phyloP scores from a whole-genome alignment of 345 rosid genomes.

The Eucalyptus albens region DNA sequence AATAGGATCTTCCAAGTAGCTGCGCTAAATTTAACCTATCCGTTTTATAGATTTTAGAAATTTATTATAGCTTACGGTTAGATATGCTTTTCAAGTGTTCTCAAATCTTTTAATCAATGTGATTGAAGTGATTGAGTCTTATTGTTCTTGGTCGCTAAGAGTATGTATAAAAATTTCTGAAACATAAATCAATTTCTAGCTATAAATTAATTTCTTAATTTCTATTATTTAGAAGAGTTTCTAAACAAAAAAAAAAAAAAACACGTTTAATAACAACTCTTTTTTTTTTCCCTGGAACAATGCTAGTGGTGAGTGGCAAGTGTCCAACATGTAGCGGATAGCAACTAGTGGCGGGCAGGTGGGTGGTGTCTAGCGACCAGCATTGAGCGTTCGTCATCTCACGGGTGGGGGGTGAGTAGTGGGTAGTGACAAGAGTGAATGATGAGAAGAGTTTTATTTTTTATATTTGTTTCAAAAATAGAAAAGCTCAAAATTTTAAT shows the following conservation, averaged over 20 bases:
- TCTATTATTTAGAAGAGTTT: too few species aligned
- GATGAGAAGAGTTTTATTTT: too few species aligned
- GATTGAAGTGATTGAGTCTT: not conserved
- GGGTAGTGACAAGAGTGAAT: fast-evolving
- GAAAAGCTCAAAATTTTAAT: too few species aligned
- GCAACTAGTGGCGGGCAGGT: fast-evolving
- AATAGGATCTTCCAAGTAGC: not conserved
- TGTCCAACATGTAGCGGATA: fast-evolving
- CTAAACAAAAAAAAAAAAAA: too few species aligned
- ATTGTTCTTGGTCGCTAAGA: not conserved
- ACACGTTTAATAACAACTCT: too few species aligned
- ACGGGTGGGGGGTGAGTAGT: fast-evolving
- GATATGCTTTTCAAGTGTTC: not conserved
- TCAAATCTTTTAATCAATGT: not conserved
- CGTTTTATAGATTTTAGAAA: not conserved
- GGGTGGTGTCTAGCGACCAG: fast-evolving
- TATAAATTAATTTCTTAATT: too few species aligned
- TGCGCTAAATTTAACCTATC: fast-evolving
- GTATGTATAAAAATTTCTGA: fast-evolving
- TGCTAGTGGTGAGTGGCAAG: fast-evolving
- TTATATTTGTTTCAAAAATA: too few species aligned
- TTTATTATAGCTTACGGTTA: too few species aligned
- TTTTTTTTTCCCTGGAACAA: fast-evolving
- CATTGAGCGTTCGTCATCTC: fast-evolving
- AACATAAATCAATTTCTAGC: fast-evolving